phyloP scores from a whole-genome alignment of 257 asterid species.

The Forsythia suspensa region DNA sequence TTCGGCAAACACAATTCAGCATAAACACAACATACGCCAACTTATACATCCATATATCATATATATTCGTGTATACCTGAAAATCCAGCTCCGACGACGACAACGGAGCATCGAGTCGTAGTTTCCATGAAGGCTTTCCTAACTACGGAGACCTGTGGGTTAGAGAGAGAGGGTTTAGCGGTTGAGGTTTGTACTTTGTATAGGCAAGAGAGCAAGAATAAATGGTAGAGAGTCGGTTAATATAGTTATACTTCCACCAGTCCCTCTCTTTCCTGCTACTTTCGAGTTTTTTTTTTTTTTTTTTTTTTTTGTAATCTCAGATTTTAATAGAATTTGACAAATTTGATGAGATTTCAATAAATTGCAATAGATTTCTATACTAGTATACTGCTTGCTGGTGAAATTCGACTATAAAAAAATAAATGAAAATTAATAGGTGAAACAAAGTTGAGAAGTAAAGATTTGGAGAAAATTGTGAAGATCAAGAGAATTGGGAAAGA shows the following conservation, averaged over 20 bases:
- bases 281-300: background rate
- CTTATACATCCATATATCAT: background rate
- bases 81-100: constrained; percentile 84
- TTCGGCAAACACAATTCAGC: background rate
- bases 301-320: background rate
- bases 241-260: constrained; percentile 17
- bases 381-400: too few relatives aligned
- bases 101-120: constrained; percentile 53
- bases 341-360: too few relatives aligned
- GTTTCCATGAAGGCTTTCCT: constrained; percentile 44
- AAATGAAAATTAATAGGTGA: too few relatives aligned
- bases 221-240: constrained; percentile 62
- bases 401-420: too few relatives aligned
- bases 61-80: constrained; percentile 47
- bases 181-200: constrained; percentile 3
- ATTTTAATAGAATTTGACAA: background rate
- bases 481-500: too few relatives aligned
- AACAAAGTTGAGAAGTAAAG: too few relatives aligned
- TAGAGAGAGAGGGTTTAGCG: background rate
- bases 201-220: constrained; percentile 30
- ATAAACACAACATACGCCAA: background rate
- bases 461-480: too few relatives aligned
- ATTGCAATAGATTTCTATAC: too few relatives aligned
- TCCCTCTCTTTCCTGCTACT: constrained; percentile 9
- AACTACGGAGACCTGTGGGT: background rate